phyloP scores from a whole-genome alignment of 169 alveolate species.

The Plasmodium cynomolgi region DNA sequence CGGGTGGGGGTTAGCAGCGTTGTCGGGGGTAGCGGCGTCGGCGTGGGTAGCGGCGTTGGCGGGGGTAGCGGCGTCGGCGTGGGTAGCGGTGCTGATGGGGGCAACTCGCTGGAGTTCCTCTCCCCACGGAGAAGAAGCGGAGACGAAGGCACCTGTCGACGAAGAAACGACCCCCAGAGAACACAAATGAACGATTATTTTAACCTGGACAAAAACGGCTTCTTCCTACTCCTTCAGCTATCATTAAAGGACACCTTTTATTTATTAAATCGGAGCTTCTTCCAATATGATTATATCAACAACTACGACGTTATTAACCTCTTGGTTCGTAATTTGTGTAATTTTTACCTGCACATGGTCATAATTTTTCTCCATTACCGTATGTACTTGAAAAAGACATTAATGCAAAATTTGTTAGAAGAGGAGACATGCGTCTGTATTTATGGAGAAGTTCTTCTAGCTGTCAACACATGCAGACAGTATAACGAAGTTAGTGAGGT shows the following conservation, averaged over 20 bases:
- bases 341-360: conserved; percentile 45
- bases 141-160: not conserved
- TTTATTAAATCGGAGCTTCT: conserved; percentile 12
- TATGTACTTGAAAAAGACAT: not conserved
- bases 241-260: conserved; percentile 11
- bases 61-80: not conserved
- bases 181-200: not conserved
- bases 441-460: not conserved
- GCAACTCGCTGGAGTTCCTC: not conserved
- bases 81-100: not conserved
- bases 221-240: conserved; percentile 40
- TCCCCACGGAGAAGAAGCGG: not conserved
- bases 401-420: not conserved
- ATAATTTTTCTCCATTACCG: not conserved
- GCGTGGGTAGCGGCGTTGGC: not conserved
- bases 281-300: not conserved
- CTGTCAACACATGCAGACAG: not conserved
- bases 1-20: not conserved
- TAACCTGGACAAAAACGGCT: conserved; percentile 48
- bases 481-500: not conserved
- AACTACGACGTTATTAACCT: not conserved
- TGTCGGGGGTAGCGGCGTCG: not conserved
- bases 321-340: conserved; percentile 17
- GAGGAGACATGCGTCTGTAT: not conserved
- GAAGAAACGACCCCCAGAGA: not conserved